phyloP scores from a whole-genome alignment of 371 early-diverging fungal species.

The Conidiobolus incongruus region DNA sequence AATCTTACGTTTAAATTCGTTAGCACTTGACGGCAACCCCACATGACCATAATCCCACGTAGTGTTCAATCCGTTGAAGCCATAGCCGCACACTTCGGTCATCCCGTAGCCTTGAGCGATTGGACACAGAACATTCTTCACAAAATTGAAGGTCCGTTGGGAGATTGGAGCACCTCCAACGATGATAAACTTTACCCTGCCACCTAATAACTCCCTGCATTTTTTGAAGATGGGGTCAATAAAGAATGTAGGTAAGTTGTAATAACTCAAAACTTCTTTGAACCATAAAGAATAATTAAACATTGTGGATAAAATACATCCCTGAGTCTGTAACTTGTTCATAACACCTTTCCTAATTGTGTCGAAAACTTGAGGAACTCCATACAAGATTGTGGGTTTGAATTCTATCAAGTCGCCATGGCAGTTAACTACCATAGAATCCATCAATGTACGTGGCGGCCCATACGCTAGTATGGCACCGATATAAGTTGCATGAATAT shows the following conservation, averaged over 20 bases:
- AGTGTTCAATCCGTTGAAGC: conserved; percentile 32
- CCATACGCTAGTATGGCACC: conserved; percentile 78
- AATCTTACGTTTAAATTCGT: conserved; percentile 72
- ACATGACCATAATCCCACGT: conserved; percentile 28
- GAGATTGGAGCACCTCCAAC: conserved; percentile 91
- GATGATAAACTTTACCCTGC: conserved; percentile 64
- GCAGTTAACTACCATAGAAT: conserved; percentile 77
- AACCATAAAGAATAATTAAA: conserved; percentile 49
- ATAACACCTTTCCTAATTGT: conserved; percentile 71
- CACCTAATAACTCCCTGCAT: conserved; percentile 79
- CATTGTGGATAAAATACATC: conserved; percentile 37
- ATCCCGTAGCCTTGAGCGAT: conserved; percentile 84
- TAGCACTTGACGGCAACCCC: conserved; percentile 63
- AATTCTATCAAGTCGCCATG: conserved; percentile 84
- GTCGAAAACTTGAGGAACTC: conserved; percentile 86
- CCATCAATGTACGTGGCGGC: conserved; percentile 57
- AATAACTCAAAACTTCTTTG: conserved; percentile 31
- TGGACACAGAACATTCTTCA: conserved; percentile 60
- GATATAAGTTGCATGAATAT: conserved; percentile 40
- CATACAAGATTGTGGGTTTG: conserved; percentile 76
- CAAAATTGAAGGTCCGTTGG: conserved; percentile 57
- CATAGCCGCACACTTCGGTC: conserved; percentile 33
- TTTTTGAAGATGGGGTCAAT: conserved; percentile 84
- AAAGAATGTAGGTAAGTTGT: conserved; percentile 34
- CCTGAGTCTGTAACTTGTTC: conserved; percentile 31